Evolutionary conservation across 1,139 yeast genomes (phyloP).

Genomic region (Suhomyces kunorum): DNA sequence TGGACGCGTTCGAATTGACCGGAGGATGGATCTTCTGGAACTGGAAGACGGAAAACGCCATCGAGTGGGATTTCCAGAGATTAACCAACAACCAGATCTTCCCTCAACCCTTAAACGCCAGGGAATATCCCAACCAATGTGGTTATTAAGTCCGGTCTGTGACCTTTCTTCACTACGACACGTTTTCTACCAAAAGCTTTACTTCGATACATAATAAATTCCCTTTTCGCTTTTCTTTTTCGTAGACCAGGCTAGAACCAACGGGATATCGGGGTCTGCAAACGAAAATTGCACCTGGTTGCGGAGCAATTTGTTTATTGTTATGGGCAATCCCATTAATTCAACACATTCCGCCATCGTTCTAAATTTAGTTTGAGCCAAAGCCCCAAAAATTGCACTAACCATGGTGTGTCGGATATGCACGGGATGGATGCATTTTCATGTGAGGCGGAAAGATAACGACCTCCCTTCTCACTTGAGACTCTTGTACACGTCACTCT

Average conservation of each 20-base stretch:
- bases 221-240: not conserved
- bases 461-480: not conserved
- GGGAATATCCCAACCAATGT: slow-evolving; percentile 74
- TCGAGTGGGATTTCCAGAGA: slow-evolving; percentile 82
- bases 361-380: too few species aligned
- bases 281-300: not conserved
- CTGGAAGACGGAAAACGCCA: slow-evolving; percentile 81
- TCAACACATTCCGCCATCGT: not conserved
- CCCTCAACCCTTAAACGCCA: slow-evolving; percentile 73
- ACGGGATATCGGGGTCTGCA: not conserved
- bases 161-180: slow-evolving; percentile 2
- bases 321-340: too few species aligned
- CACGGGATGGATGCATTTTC: not conserved
- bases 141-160: slow-evolving; percentile 23
- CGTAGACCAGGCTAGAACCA: too few species aligned
- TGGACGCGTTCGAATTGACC: slow-evolving; percentile 73
- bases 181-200: not conserved
- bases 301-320: too few species aligned
- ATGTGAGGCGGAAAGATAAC: too few species aligned
- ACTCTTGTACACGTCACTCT: slow-evolving; percentile 3
- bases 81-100: slow-evolving; percentile 61
- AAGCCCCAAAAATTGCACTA: not conserved
- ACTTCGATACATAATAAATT: slow-evolving; percentile 8
- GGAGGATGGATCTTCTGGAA: slow-evolving; percentile 92
- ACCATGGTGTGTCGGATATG: too few species aligned